Conservation (phyloP, 768 basidiomycete species). For the Pleurotus platypus region DNA sequence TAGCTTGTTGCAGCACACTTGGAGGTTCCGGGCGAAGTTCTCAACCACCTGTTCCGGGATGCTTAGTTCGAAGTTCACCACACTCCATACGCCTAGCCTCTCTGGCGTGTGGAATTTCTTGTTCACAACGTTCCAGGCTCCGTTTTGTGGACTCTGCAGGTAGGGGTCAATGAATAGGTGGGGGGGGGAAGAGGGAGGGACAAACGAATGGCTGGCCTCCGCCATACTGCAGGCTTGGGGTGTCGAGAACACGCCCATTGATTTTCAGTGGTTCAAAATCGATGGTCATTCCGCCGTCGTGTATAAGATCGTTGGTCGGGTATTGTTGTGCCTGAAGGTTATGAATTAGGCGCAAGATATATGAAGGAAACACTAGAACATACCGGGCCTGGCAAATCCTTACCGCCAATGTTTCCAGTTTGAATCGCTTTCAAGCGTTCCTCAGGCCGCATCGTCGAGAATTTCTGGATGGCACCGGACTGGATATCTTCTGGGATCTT, state of each 20-base stretch:
- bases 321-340: constrained; percentile 12
- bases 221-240: constrained; percentile 14
- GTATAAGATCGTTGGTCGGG: constrained; percentile 10
- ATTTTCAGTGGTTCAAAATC: constrained; percentile 9
- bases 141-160: constrained; percentile 20
- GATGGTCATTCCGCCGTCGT: constrained; percentile 14
- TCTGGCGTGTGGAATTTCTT: constrained; percentile 14
- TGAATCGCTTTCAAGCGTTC: constrained; percentile 36
- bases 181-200: background rate
- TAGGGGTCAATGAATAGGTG: background rate
- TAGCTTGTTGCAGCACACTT: constrained; percentile 4
- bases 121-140: constrained; percentile 24
- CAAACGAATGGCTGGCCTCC: background rate
- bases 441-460: constrained; percentile 43
- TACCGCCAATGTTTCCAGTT: constrained; percentile 18
- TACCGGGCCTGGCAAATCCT: constrained; percentile 8
- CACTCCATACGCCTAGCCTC: constrained; percentile 17
- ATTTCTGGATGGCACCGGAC: constrained; percentile 37
- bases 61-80: constrained; percentile 11
- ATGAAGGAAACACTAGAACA: background rate
- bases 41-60: background rate
- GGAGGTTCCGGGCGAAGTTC: constrained; percentile 1
- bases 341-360: background rate
- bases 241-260: constrained; percentile 12
- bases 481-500: constrained; percentile 33